Percentiles rank a stretch among this genome's conserved stretches.
Evolutionary conservation across 2,329 filamentous ascomycete species (phyloP).

Genomic region (Fusarium nelsonii): DNA sequence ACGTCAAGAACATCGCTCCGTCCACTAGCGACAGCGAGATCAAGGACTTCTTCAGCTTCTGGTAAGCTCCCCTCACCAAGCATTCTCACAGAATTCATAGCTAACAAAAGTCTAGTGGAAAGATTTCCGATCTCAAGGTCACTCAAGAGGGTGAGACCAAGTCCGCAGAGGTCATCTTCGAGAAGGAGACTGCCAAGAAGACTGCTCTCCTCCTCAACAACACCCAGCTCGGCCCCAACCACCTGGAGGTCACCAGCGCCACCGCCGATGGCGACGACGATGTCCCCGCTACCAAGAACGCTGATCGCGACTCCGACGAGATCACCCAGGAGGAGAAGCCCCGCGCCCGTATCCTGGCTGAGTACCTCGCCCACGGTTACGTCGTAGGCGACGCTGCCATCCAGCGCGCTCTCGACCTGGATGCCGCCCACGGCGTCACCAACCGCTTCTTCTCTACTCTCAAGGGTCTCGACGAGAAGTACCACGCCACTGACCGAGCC

Average conservation of each 20-base stretch:
- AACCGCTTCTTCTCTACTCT: conserved; percentile 82
- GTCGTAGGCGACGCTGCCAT: conserved; percentile 80
- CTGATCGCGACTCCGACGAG: conserved; percentile 72
- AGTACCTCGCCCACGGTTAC: conserved; percentile 97
- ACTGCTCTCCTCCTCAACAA: conserved; percentile 97
- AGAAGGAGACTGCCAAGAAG: conserved; percentile 96
- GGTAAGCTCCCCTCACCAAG: conserved; percentile 63
- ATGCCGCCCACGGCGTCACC: conserved; percentile 89
- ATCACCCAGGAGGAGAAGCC: conserved; percentile 98
- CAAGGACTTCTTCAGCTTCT: conserved; percentile 97
- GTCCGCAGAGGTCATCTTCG: conserved; percentile 92
- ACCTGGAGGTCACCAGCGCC: conserved; percentile 79
- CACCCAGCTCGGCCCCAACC: conserved; percentile 89
- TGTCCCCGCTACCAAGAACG: conserved; percentile 65
- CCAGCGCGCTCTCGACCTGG: conserved; percentile 85
- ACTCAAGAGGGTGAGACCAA: conserved; percentile 77
- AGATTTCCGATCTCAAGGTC: conserved; percentile 87
- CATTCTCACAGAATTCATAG: not conserved
- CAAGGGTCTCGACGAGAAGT: conserved; percentile 82
- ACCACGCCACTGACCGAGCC: conserved; percentile 88
- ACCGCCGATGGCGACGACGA: conserved; percentile 76
- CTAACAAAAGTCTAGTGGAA: conserved; percentile 72
- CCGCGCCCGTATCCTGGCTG: conserved; percentile 89
- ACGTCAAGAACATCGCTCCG: conserved; percentile 89
- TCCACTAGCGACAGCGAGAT: conserved; percentile 91